A percentile compares a stretch with the other conserved stretches of the same genome.
Evolutionary conservation across 2,329 filamentous ascomycete genomes (phyloP).

Genomic region (Fusarium sp.): DNA sequence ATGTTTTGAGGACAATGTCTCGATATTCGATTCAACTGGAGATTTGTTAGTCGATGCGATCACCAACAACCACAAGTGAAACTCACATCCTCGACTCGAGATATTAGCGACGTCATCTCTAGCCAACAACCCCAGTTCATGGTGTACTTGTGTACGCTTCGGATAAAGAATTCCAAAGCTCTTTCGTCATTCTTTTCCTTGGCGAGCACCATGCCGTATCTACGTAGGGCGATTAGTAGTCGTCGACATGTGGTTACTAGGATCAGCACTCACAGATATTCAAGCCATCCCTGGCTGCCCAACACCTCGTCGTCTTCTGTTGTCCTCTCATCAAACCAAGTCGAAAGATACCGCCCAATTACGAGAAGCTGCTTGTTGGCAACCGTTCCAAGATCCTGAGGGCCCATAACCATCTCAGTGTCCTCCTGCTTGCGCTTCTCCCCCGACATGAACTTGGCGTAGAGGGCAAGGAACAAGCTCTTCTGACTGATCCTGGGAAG

Average conservation of each 20-base stretch:
- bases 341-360: conserved; percentile 80
- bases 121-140: conserved; percentile 99
- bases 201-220: conserved; percentile 88
- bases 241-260: background rate
- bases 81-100: conserved; percentile 83
- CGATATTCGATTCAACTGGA: conserved; percentile 77
- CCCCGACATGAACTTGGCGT: conserved; percentile 91
- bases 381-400: conserved; percentile 86
- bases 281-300: conserved; percentile 89
- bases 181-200: conserved; percentile 91
- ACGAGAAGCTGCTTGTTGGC: conserved; percentile 85
- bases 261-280: conserved; percentile 73
- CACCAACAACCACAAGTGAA: conserved; percentile 21
- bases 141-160: conserved; percentile 87
- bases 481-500: conserved; percentile 82
- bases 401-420: conserved; percentile 95
- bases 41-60: conserved; percentile 36
- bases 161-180: conserved; percentile 87
- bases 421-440: conserved; percentile 98
- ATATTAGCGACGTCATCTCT: conserved; percentile 85
- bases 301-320: conserved; percentile 68
- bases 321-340: conserved; percentile 80
- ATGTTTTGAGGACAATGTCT: conserved; percentile 87
- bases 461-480: conserved; percentile 90
- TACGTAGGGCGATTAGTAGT: conserved; percentile 42